Base-by-base conservation (phyloP, 1,139 yeast species). In the Diutina rugosa region DNA sequence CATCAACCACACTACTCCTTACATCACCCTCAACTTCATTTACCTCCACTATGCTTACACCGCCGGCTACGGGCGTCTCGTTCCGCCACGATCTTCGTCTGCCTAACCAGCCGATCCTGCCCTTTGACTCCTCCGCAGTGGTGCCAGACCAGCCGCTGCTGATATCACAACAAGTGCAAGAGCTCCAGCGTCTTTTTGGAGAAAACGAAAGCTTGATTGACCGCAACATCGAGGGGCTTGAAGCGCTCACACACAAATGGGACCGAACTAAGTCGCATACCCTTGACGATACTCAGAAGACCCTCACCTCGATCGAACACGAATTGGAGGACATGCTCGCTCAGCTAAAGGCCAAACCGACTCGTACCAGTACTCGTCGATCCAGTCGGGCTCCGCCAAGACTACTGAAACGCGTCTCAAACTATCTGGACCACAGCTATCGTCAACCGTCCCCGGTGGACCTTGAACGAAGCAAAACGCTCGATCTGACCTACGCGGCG, bases 11-110 rank as follows among this genome's bases (percentile, higher is more conserved):
- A 21, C 26, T 21, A 21, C 26, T 21, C 26, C 26, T 21, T 21
- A 21, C 26, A 8, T 6, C 38, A 32, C 9, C 38, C 41, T 9
- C 26, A 2, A 21, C 41, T 35, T 5, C n/a, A n/a, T n/a, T 35
- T 35, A 35, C 35, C 3, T 10, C 35, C 10, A 26, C 14, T 6
- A 47, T 47, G 51, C 28, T 14, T 8, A 47, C 51, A 7, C 51
- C 51, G 6, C 41, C 41, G 41, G 41, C 41, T 10, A 26, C 51
- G 6, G 7, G 29, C 18, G 29, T 38, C 6, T 14, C 32, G n/a
- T 47, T 47, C 51, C 51, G 51, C 38, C 51, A 47, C 32, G 51
- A 47, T 26, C 30, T 47, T n/a, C 51, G 51, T 14, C 51, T 47
- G 51, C 51, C 51, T 4, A 38, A 38, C 8, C 51, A 47, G n/a